Evolutionary conservation across 345 rosid species (phyloP).

Genomic region (Eucalyptus decipiens): DNA sequence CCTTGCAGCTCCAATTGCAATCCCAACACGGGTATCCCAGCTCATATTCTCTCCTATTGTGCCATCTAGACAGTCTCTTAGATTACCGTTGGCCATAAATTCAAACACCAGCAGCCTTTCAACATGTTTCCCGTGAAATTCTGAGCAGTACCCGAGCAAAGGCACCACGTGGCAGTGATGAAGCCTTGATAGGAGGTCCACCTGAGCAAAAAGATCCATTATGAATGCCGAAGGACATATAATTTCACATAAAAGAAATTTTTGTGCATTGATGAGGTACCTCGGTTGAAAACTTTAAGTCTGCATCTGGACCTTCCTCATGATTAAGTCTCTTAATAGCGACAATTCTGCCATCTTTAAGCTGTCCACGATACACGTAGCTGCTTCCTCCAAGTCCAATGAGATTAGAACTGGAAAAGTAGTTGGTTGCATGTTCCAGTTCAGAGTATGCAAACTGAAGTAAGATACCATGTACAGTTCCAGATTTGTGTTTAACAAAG

Average conservation of each 20-base stretch:
- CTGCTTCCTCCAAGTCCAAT: conserved; percentile 94
- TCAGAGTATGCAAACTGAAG: conserved; percentile 57
- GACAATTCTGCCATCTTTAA: conserved; percentile 66
- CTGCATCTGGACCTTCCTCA: conserved; percentile 55
- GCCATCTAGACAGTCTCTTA: conserved; percentile 83
- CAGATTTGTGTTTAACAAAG: conserved; percentile 35
- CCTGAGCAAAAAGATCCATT: conserved; percentile 30
- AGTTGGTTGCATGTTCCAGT: conserved; percentile 64
- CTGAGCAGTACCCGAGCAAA: conserved; percentile 79
- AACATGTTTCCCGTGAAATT: conserved; percentile 62
- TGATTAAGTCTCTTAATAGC: conserved; percentile 72
- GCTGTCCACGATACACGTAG: conserved; percentile 75
- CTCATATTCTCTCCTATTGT: conserved; percentile 44
- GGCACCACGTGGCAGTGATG: conserved; percentile 97
- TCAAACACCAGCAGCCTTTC: conserved; percentile 88
- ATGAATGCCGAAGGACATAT: not conserved
- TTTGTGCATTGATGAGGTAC: conserved; percentile 8
- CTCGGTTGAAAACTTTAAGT: conserved; percentile 61
- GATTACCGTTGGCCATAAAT: conserved; percentile 65
- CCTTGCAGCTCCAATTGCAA: conserved; percentile 95
- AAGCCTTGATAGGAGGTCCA: conserved; percentile 72
- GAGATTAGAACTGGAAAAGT: conserved; percentile 56
- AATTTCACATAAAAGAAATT: not conserved
- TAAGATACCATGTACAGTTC: conserved; percentile 41
- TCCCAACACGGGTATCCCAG: conserved; percentile 76